Percentiles rank a stretch among this genome's conserved stretches.
Evolutionary conservation across 2,329 filamentous ascomycete genomes (phyloP).

Genomic region (Trichophyton equinum): DNA sequence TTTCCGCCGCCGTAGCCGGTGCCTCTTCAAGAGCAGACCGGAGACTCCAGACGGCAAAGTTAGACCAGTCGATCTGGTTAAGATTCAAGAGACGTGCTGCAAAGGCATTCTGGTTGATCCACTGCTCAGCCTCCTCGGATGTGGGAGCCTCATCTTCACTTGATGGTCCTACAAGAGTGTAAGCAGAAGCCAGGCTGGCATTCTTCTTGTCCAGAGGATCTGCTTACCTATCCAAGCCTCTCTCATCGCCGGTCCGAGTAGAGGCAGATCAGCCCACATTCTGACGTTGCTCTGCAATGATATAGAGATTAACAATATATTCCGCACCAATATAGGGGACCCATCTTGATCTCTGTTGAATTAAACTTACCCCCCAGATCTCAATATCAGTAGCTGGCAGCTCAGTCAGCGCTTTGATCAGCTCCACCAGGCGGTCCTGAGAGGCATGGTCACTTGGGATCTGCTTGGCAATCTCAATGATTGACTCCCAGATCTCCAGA

Average conservation of each 20-base stretch:
- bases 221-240: constrained; percentile 1
- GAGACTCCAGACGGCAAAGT: constrained; percentile 3
- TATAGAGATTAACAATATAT: not conserved
- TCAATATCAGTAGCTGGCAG: not conserved
- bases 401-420: not conserved
- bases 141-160: not conserved
- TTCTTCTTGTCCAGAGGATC: not conserved
- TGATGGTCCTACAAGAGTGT: not conserved
- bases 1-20: not conserved
- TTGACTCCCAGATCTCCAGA: not conserved
- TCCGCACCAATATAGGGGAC: too few species aligned
- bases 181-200: not conserved
- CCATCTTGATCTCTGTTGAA: not conserved
- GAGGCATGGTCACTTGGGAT: constrained; percentile 1
- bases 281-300: not conserved
- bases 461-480: not conserved
- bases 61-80: not conserved
- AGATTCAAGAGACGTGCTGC: constrained; percentile 1
- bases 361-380: constrained; percentile 3
- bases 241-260: not conserved
- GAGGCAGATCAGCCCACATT: constrained; percentile 2
- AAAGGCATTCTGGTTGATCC: constrained; percentile 3
- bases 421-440: constrained; percentile 2
- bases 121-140: not conserved
- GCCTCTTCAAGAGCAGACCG: not conserved